Percentiles rank a stretch among this genome's conserved stretches.
These are phyloP conservation scores for Benincasa hispida DNA, from an alignment of 306 rosid genomes.

Conservation along the genomic window DNA sequence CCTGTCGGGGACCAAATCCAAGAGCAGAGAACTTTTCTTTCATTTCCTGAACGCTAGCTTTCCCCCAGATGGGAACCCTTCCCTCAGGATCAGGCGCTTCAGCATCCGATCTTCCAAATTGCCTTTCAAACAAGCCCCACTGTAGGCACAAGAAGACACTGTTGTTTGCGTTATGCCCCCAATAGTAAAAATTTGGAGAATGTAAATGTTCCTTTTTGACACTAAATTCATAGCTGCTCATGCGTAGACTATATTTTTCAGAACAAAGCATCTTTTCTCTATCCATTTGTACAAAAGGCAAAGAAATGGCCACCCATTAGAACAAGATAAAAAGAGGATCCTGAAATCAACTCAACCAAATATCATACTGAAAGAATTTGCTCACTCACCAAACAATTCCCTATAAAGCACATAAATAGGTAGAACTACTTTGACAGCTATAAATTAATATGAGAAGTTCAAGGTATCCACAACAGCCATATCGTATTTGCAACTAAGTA, in stretches of 20 bases:
- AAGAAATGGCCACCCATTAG: not conserved
- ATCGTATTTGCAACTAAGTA: not conserved
- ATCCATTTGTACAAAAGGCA: not conserved
- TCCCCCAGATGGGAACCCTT: constrained; percentile 79
- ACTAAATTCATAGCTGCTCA: not conserved
- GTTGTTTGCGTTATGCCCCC: not conserved
- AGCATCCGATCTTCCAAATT: constrained; percentile 80
- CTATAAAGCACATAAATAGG: not conserved
- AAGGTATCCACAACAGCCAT: not conserved
- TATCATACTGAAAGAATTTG: not conserved
- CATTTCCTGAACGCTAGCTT: constrained; percentile 74
- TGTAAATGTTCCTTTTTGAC: not conserved
- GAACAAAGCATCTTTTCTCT: not conserved
- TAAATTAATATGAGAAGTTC: not conserved
- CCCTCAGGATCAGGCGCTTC: constrained; percentile 92
- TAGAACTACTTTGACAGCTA: not conserved
- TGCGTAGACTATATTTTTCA: not conserved
- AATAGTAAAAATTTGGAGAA: not conserved
- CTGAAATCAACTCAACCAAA: not conserved
- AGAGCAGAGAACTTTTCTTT: constrained; percentile 76
- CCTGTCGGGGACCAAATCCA: constrained; percentile 98
- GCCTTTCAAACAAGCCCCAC: constrained; percentile 85
- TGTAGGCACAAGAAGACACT: constrained; percentile 19
- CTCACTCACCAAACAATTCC: not conserved
- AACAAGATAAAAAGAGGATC: not conserved